phyloP scores from a whole-genome alignment of 192 early-diverging fungal species.

The Helicostylum pulchrum region DNA sequence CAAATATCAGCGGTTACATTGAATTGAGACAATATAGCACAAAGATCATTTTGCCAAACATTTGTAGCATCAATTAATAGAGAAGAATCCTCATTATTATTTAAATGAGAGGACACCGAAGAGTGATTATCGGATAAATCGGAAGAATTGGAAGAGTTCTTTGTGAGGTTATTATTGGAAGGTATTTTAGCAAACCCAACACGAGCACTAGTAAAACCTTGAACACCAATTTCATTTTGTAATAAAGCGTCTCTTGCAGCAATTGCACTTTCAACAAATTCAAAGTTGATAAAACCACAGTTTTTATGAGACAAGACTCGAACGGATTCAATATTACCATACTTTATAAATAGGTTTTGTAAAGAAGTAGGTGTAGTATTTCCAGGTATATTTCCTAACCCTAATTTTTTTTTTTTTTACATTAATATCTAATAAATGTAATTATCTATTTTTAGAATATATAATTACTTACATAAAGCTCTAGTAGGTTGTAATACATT shows the following conservation, averaged over 20 bases:
- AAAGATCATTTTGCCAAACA: slow-evolving; percentile 4
- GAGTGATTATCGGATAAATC: too few species aligned
- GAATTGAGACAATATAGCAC: neutral
- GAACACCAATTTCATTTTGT: slow-evolving; percentile 79
- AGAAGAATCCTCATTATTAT: slow-evolving; percentile 12
- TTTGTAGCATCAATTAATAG: neutral
- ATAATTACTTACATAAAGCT: slow-evolving; percentile 59
- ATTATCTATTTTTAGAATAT: neutral
- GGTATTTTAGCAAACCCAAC: slow-evolving; percentile 95
- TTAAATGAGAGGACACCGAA: neutral
- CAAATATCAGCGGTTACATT: neutral
- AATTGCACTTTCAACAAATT: slow-evolving; percentile 82
- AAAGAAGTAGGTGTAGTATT: slow-evolving; percentile 68
- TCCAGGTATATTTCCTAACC: slow-evolving; percentile 92
- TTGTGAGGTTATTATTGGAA: slow-evolving; percentile 39
- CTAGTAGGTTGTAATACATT: slow-evolving; percentile 69
- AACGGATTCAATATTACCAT: slow-evolving; percentile 86
- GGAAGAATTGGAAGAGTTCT: slow-evolving; percentile 11
- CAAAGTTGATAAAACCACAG: slow-evolving; percentile 97
- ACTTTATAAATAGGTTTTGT: slow-evolving; percentile 70
- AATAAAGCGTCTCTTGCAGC: slow-evolving; percentile 83
- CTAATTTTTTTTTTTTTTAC: slow-evolving; percentile 32
- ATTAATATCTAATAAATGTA: too few species aligned
- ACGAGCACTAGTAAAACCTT: slow-evolving; percentile 60
- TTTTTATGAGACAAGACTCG: slow-evolving; percentile 93